Evolutionary conservation across 2,329 filamentous ascomycete genomes (phyloP).

Genomic region (Penicillium sp.): DNA sequence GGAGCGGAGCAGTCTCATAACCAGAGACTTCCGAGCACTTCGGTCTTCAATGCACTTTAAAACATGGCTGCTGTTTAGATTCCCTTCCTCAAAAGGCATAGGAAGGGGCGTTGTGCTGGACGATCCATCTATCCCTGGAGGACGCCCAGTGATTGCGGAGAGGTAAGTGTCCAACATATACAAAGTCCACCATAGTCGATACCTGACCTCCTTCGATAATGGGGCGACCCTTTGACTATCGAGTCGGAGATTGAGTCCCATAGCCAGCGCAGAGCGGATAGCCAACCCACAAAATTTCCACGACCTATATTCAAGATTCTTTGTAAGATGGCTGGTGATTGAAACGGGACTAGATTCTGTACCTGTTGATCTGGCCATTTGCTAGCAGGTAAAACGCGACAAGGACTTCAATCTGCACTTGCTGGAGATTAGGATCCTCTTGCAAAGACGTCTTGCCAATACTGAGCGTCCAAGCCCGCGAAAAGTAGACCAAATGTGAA

Average conservation of each 20-base stretch:
- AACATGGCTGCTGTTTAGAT: too few relatives aligned
- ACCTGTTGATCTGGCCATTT: conserved; percentile 41
- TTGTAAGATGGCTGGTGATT: not conserved
- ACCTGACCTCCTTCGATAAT: conserved; percentile 40
- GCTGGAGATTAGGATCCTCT: conserved; percentile 37
- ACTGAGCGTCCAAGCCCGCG: conserved; percentile 35
- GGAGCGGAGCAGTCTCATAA: not conserved
- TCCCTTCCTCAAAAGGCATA: conserved; percentile 21
- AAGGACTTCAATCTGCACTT: conserved; percentile 40
- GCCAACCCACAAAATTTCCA: conserved; percentile 40
- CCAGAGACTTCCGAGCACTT: not conserved
- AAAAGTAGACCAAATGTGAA: conserved; percentile 36
- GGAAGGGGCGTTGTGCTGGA: conserved; percentile 23
- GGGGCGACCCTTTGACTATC: conserved; percentile 32
- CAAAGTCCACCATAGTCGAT: conserved; percentile 43
- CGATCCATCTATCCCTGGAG: conserved; percentile 32
- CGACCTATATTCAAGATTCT: conserved; percentile 24
- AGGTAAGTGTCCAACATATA: conserved; percentile 39
- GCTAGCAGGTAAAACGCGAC: conserved; percentile 37
- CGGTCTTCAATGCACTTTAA: not conserved
- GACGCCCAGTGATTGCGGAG: conserved; percentile 40
- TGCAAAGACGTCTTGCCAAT: conserved; percentile 32
- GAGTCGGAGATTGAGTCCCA: conserved; percentile 42
- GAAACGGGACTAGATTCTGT: not conserved
- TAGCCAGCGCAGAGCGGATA: conserved; percentile 37